Base-by-base conservation (phyloP, 2,329 filamentous ascomycete genomes). In the Gaeumannomyces sp. region DNA sequence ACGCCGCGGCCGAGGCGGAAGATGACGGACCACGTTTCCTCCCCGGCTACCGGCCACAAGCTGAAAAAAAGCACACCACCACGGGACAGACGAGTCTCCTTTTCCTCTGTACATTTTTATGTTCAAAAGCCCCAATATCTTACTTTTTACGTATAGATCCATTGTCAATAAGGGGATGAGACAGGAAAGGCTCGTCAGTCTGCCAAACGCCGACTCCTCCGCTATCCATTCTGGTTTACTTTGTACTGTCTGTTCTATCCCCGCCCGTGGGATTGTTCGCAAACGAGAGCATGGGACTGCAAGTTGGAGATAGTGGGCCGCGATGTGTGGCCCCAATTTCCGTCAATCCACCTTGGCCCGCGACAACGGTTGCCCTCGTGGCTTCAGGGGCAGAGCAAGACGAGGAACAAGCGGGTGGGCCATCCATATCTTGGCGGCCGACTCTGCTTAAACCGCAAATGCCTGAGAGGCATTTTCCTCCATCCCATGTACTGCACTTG, bases 121-220 rank as follows among this genome's bases (percentile, higher is more conserved):
- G 45, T 53, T 25, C n/a, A 53, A 53, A 8, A 16, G 14, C 14
- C 38, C 38, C 38, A 19, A 45, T 19, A 45, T 45, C 38, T 45
- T 45, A 19, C 38, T 7, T 6, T 19, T 53, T n/a, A 53, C 7
- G 45, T 53, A 53, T 59, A 59, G 57, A 59, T 59, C 11, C 19
- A 59, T 59, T 60, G 31, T 60, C 59, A 60, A 60, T 60, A 19
- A 31, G 59, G 38, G 59, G 1, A 65, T 38, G 64, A 63, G 64
- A 53, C 45, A 59, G 16, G 29, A n/a, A 60, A 60, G 29, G 59
- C 28, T 35, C 61, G 61, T 35, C 59, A 60, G 59, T 67, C 67
- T 61, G 63, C 59, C 33, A 65, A 69, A 64, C 59, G 29, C 59
- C 45, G 11, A 14, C 2, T 8, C 27, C 31, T 35, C 31, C 14